Conservation (phyloP, 2,329 filamentous ascomycete species). For the Blastomyces emzantsi region DNA sequence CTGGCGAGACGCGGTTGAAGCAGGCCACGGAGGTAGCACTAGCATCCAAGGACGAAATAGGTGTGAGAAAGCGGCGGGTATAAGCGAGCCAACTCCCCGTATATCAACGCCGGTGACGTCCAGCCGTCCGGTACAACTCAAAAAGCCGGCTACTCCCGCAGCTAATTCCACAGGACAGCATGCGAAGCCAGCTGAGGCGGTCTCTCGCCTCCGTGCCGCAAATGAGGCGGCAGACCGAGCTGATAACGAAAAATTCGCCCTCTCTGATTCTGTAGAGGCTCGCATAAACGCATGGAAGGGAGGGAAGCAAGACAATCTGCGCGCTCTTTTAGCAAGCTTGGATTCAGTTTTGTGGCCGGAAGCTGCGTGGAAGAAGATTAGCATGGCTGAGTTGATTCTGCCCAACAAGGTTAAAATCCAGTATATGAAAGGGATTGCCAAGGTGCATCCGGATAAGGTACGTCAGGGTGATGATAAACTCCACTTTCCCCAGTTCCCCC, state of each 20-base stretch:
- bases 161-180: slow-evolving; percentile 28
- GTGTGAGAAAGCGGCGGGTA: slow-evolving; percentile 79
- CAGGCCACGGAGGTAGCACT: slow-evolving; percentile 72
- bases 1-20: slow-evolving; percentile 77
- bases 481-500: background rate
- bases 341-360: slow-evolving; percentile 86
- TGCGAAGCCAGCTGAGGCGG: slow-evolving; percentile 60
- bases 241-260: slow-evolving; percentile 86
- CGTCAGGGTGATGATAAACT: slow-evolving; percentile 27
- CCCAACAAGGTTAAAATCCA: slow-evolving; percentile 92
- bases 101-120: slow-evolving; percentile 29
- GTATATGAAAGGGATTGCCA: slow-evolving; percentile 99
- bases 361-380: slow-evolving; percentile 94
- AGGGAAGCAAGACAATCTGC: slow-evolving; percentile 85
- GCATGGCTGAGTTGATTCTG: slow-evolving; percentile 85
- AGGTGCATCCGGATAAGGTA: slow-evolving; percentile 98
- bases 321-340: slow-evolving; percentile 75
- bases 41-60: slow-evolving; percentile 79
- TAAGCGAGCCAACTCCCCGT: slow-evolving; percentile 45
- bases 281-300: slow-evolving; percentile 72
- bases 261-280: slow-evolving; percentile 77
- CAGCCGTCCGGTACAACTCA: slow-evolving; percentile 25
- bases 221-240: slow-evolving; percentile 77
- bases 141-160: slow-evolving; percentile 22
- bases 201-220: slow-evolving; percentile 69